Conservation (phyloP, 495 filamentous ascomycete genomes). For the Trypethelium eluteriae region DNA sequence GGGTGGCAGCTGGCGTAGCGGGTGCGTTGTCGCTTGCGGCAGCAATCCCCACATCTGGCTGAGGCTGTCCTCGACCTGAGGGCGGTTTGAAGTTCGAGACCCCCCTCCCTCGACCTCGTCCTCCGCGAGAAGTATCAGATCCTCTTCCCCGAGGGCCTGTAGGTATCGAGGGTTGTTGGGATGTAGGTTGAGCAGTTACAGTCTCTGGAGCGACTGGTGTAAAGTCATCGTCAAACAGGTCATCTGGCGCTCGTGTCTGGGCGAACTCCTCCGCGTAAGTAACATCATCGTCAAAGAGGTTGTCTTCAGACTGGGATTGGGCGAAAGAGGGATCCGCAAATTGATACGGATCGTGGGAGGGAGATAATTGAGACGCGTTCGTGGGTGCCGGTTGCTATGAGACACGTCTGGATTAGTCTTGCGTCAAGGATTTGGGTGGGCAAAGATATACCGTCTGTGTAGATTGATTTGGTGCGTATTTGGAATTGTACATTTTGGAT, state of each 20-base stretch:
- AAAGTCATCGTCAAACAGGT: slow-evolving; percentile 67
- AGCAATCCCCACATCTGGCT: slow-evolving; percentile 11
- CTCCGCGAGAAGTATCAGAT: slow-evolving; percentile 30
- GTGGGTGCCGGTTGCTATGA: background rate
- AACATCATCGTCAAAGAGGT: slow-evolving; percentile 25
- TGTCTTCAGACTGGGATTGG: slow-evolving; percentile 19
- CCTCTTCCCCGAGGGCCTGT: slow-evolving; percentile 33
- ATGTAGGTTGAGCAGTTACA: background rate
- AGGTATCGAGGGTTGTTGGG: slow-evolving; percentile 15
- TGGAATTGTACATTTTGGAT: background rate
- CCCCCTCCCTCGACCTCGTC: slow-evolving; percentile 30
- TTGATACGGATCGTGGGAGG: slow-evolving; percentile 16
- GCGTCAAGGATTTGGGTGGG: background rate
- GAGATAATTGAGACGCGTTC: slow-evolving; percentile 7
- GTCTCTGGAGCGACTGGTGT: slow-evolving; percentile 45
- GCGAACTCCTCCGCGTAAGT: slow-evolving; percentile 20
- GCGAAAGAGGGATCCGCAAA: slow-evolving; percentile 18
- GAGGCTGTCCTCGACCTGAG: background rate
- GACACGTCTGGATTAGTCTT: background rate
- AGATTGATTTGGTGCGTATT: background rate
- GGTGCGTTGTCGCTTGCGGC: slow-evolving; percentile 17
- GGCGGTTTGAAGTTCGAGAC: background rate
- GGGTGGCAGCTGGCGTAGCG: slow-evolving; percentile 12
- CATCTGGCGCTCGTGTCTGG: slow-evolving; percentile 58
- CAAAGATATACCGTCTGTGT: background rate